phyloP scores from a whole-genome alignment of 2,329 filamentous ascomycete species.

The Clarireedia homoeocarpa region DNA sequence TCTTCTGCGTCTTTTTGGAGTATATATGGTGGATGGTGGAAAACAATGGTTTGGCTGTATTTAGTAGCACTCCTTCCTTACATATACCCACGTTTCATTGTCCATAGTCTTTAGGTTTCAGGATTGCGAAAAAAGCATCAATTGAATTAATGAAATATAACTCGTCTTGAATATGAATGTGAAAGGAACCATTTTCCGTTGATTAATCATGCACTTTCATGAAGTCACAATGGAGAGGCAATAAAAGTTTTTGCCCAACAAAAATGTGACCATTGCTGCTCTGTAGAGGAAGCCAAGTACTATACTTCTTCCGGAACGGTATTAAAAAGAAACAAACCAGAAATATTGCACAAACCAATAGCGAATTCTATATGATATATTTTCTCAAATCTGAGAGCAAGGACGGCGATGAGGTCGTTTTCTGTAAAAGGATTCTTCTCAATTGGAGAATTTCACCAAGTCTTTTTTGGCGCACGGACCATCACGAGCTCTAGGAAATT shows the following conservation, averaged over 20 bases:
- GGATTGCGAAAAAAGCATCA: background rate
- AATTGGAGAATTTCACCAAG: background rate
- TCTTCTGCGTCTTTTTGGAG: background rate
- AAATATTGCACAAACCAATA: no score
- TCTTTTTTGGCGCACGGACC: background rate
- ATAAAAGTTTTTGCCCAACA: no score
- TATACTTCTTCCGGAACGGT: no score
- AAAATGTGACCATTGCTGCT: no score
- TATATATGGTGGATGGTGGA: background rate
- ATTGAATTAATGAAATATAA: background rate
- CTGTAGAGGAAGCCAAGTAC: no score
- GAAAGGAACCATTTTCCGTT: background rate
- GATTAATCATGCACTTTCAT: background rate
- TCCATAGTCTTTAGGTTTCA: background rate
- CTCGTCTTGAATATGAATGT: background rate
- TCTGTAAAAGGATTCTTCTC: no score
- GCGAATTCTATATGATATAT: no score
- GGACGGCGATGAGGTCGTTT: no score
- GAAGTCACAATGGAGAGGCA: no score
- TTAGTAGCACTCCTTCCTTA: conserved; percentile 4
- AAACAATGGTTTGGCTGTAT: conserved; percentile 2
- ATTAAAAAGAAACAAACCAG: no score
- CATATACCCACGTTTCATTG: conserved; percentile 1
- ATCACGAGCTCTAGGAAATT: background rate
- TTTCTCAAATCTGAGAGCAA: no score